These are phyloP conservation scores for Batkoa obscura DNA, from an alignment of 371 early-diverging fungal genomes.

Conservation along the genomic window DNA sequence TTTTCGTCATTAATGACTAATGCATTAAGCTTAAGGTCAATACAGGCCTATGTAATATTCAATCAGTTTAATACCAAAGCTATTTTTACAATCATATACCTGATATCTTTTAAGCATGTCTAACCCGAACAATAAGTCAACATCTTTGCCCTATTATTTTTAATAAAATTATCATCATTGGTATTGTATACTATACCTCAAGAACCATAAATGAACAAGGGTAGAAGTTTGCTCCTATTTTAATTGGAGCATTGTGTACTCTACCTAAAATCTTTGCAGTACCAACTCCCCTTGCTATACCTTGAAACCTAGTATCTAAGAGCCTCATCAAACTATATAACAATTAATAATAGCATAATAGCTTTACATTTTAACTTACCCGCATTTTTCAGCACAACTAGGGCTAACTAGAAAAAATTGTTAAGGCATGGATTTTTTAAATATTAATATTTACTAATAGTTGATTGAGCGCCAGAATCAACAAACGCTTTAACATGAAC, in stretches of 20 bases:
- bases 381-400: constrained; percentile 68
- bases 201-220: constrained; percentile 83
- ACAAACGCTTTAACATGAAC: constrained; percentile 80
- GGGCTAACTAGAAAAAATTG: constrained; percentile 35
- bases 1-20: constrained; percentile 61
- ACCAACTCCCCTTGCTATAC: constrained; percentile 88
- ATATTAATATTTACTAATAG: constrained; percentile 55
- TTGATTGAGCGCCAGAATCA: constrained; percentile 93
- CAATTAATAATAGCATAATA: constrained; percentile 4
- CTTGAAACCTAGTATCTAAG: constrained; percentile 73
- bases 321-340: constrained; percentile 47
- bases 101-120: constrained; percentile 82
- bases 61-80: neutral
- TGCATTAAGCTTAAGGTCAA: constrained; percentile 67
- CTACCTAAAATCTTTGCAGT: constrained; percentile 87
- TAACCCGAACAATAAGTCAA: constrained; percentile 82
- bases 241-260: constrained; percentile 74
- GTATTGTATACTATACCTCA: constrained; percentile 22
- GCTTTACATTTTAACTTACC: constrained; percentile 10
- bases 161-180: neutral
- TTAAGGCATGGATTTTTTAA: neutral
- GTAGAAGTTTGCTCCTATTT: constrained; percentile 48
- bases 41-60: constrained; percentile 40
- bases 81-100: constrained; percentile 10
- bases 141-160: constrained; percentile 46